A percentile compares a stretch with the other conserved stretches of the same genome.
phyloP scores from a whole-genome alignment of 148 eudicot genomes.

The Selenicereus undatus region DNA sequence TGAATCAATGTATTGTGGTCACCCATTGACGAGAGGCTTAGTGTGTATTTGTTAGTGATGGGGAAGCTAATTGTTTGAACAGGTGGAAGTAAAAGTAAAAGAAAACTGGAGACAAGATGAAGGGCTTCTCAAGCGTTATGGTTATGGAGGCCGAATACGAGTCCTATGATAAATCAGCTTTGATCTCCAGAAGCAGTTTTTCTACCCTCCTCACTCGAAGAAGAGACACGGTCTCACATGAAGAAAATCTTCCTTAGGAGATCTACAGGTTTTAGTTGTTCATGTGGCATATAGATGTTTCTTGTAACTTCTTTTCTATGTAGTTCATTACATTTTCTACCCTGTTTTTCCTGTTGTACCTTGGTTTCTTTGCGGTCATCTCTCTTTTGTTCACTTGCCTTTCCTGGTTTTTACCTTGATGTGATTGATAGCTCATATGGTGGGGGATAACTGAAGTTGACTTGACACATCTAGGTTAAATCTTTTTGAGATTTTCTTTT shows the following conservation, averaged over 20 bases:
- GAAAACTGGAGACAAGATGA: conserved; percentile 98
- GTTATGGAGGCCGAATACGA: conserved; percentile 77
- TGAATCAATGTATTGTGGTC: background rate
- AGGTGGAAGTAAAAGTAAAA: conserved; percentile 88
- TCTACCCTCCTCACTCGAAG: background rate
- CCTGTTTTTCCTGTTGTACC: background rate
- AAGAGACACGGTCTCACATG: background rate
- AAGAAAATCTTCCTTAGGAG: conserved; percentile 8
- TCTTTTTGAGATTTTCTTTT: too few relatives aligned
- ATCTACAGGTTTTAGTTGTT: conserved; percentile 1
- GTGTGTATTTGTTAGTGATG: background rate
- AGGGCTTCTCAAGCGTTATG: conserved; percentile 72
- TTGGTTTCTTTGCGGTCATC: background rate
- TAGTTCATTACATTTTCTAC: background rate
- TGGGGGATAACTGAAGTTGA: background rate
- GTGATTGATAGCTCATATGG: background rate
- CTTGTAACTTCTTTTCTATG: background rate
- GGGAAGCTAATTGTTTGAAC: conserved; percentile 23
- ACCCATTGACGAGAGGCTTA: background rate
- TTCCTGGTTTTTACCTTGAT: background rate
- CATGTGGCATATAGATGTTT: background rate
- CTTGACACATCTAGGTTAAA: background rate
- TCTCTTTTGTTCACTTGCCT: background rate
- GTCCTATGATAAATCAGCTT: conserved; percentile 33
- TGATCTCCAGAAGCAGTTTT: background rate